Conservation (phyloP, 352 stramenopile species). For the Phytophthora podocarpi region DNA sequence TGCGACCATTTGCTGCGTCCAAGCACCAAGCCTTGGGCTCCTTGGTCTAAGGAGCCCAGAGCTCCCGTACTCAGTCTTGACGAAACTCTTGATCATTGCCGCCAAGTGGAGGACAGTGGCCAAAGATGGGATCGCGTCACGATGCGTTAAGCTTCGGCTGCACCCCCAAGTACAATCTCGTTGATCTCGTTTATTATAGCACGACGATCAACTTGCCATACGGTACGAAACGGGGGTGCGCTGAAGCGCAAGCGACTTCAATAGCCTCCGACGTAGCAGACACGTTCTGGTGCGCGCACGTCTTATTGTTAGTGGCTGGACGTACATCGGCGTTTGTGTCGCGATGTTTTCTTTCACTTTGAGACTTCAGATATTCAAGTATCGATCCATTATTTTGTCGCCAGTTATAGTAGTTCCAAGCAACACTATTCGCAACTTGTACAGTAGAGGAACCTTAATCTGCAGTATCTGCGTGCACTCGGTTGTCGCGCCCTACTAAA, state of each 20-base stretch:
- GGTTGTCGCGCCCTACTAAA: slow-evolving; percentile 13
- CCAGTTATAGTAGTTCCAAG: no score
- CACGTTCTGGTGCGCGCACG: not conserved
- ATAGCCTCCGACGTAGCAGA: slow-evolving; percentile 1
- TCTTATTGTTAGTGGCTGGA: no score
- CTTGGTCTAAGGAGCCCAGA: no score
- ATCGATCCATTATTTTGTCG: not conserved
- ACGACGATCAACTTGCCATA: not conserved
- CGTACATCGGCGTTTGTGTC: no score
- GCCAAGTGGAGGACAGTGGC: no score
- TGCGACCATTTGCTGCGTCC: no score
- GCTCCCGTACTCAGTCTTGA: no score
- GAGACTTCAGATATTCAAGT: not conserved
- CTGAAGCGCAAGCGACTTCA: not conserved
- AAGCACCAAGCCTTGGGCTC: no score
- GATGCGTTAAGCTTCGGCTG: not conserved
- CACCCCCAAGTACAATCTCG: not conserved
- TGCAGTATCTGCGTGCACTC: not conserved
- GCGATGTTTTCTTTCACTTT: no score
- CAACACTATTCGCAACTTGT: no score
- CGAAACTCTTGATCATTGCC: no score
- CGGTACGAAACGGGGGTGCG: not conserved
- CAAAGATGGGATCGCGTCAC: no score
- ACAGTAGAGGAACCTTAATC: slow-evolving; percentile 3
- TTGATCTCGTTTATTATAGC: slow-evolving; percentile 11